A percentile compares a stretch with the other conserved stretches of the same genome.
Evolutionary conservation across 176 grass and related monocot genomes (phyloP).

Genomic region (Leersia perrieri): DNA sequence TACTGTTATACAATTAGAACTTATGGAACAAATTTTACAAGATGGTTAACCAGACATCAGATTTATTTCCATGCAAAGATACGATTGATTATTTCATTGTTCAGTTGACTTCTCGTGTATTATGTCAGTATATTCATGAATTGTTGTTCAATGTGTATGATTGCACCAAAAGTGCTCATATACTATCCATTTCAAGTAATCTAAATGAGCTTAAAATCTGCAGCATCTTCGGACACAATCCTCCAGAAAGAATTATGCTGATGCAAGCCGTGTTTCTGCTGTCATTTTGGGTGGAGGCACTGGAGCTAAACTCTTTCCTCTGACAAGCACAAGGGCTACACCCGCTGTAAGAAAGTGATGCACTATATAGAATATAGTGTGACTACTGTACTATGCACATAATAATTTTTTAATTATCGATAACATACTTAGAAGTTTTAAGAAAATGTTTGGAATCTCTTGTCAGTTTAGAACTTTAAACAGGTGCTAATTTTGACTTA

Average conservation of each 20-base stretch:
- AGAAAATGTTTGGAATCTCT: background rate
- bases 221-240: slow-evolving; percentile 47
- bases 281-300: slow-evolving; percentile 72
- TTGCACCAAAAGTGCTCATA: background rate
- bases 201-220: slow-evolving; percentile 20
- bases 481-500: background rate
- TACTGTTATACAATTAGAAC: background rate
- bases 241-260: slow-evolving; percentile 34
- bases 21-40: background rate
- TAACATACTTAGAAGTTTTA: background rate
- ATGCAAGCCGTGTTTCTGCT: slow-evolving; percentile 61
- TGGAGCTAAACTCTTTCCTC: slow-evolving; percentile 66
- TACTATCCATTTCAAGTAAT: background rate
- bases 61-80: background rate
- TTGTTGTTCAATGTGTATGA: slow-evolving; percentile 15
- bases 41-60: background rate
- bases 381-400: background rate
- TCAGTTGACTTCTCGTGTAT: slow-evolving; percentile 3
- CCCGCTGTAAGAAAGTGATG: slow-evolving; percentile 57
- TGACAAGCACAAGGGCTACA: slow-evolving; percentile 74
- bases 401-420: background rate
- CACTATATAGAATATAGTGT: slow-evolving; percentile 5
- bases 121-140: background rate
- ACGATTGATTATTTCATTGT: background rate
- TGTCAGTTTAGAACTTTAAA: slow-evolving; percentile 3